Conservation (phyloP, 805 yeast species). For the Maudiozyma serrabonitensis region DNA sequence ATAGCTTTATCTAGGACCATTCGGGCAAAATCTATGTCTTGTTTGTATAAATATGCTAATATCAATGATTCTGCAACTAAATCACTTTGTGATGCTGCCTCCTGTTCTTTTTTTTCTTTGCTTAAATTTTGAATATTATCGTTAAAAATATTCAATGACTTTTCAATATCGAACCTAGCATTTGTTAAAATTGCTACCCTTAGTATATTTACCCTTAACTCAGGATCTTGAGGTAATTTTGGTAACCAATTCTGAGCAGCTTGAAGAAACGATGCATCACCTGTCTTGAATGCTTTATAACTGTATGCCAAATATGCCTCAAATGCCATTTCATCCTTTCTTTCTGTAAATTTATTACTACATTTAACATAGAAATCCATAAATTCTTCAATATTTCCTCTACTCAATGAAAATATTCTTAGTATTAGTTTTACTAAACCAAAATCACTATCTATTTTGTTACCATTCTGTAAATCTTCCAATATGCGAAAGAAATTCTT, state of each 20-base stretch:
- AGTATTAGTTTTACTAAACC: conserved; percentile 11
- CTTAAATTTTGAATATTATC: conserved; percentile 34
- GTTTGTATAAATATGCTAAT: conserved; percentile 33
- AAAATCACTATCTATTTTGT: conserved; percentile 27
- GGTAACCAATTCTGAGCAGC: conserved; percentile 33
- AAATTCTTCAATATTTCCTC: conserved; percentile 19
- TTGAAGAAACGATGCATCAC: conserved; percentile 24
- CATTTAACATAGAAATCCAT: conserved; percentile 34
- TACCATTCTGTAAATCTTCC: conserved; percentile 27
- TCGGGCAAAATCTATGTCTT: conserved; percentile 46
- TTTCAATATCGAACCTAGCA: conserved; percentile 32
- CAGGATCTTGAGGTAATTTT: conserved; percentile 14
- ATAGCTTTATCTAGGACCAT: conserved; percentile 41
- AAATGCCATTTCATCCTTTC: conserved; percentile 34
- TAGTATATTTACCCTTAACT: conserved; percentile 27
- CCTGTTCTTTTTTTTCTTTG: conserved; percentile 21
- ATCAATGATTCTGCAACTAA: conserved; percentile 39
- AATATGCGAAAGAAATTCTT: conserved; percentile 9
- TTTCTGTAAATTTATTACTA: conserved; percentile 31
- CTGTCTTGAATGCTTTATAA: conserved; percentile 31
- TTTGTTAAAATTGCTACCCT: conserved; percentile 36
- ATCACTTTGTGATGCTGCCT: conserved; percentile 33
- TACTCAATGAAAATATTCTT: conserved; percentile 15
- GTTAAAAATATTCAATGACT: conserved; percentile 38
- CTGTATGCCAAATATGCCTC: conserved; percentile 34